Base-by-base conservation (phyloP, 352 stramenopile genomes). In the Phytophthora multivora region DNA sequence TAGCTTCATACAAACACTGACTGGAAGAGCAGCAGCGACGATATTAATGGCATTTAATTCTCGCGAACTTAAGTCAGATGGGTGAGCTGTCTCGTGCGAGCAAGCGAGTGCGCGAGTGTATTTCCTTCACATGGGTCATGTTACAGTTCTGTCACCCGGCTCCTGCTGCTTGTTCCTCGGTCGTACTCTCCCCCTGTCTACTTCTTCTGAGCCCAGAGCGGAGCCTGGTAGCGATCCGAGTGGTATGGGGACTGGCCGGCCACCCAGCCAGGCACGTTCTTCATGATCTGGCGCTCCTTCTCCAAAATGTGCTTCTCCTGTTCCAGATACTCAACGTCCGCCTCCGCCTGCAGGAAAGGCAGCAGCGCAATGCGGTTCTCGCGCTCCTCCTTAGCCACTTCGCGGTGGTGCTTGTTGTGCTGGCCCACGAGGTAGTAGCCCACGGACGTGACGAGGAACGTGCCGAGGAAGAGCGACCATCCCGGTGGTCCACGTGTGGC, bases 211-310 rank as follows among this genome's bases (percentile, higher is more conserved):
- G 83, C 86, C 70, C 88, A 95, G 42, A 95, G 50, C 12, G 86
- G 86, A 55, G 81, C 71, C 58, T 80, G 81, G 81, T 89, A 96
- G 71, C 86, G 82, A 62, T 86, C 64, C 73, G 84, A 91, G 79
- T 97, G 84, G 77, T 97, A 98, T 40, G 89, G 80, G 19, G 77
- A 94, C 60, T 97, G 72, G 35, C 92, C 91, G 43, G 87, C 87
- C 51, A 85, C 75, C 94, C 93, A 98, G 47, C 92, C 96, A 28
- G 83, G 84, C 52, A 98, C 91, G 73, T 96, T 86, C 75, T 98
- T 97, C 96, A 99, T 98, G 68, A 98, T 89, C 69, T 97, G 85
- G 56, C 79, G 82, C 75, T 99, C 96, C 53, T 95, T 88, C 15
- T 89, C 86, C 53, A 97, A 83, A 51, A 96, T 82, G 49, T 95